Base-by-base conservation (phyloP, 2,329 filamentous ascomycete genomes). In the Xylariaceae sp. region DNA sequence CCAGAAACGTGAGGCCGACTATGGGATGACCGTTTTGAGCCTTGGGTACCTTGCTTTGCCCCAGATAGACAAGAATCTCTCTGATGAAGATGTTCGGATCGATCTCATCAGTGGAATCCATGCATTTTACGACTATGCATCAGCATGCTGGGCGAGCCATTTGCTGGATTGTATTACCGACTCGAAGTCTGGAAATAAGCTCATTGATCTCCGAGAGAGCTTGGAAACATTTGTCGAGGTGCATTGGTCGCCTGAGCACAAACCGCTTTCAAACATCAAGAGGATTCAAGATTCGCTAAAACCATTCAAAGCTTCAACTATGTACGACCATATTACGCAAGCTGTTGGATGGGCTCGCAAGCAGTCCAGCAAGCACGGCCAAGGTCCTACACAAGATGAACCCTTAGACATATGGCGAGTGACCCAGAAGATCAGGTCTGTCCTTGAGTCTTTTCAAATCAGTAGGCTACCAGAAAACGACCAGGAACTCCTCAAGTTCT, bases 71-170 rank as follows among this genome's bases (percentile, higher is more conserved):
- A 42, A 44, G 12, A 45, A 39, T 11, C 28, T 47, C n/a, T 18
- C 18, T 11, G 50, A 60, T 2, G 42, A 55, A 13, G 55, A 60
- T 12, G 41, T 62, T 12, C 22, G 47, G 17, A 2, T 36, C 0
- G 56, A 54, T 42, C 31, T 63, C 34, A 19, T 56, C 5, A 40
- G 50, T 16, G 66, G 66, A 5, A 51, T 51, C 34, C 63, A 63
- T 51, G 54, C 60, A 10, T 66, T 68, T 45, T 54, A 62, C n/a
- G 64, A 67, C 40, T 69, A 69, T 48, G 63, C 66, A 3, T 56
- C 60, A n/a, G 59, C 62, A 5, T 60, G 63, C 36, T 69, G 66
- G 66, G 45, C 54, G 13, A 44, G 58, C 42, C 66, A 69, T 51
- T 44, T 69, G 6, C 47, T 53, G 45, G 45, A 48, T 12, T 45